These are phyloP conservation scores for baker's yeast (Saccharomyces cerevisiae) DNA, from an alignment of 805 yeast species.

Conservation along the genomic window DNA sequence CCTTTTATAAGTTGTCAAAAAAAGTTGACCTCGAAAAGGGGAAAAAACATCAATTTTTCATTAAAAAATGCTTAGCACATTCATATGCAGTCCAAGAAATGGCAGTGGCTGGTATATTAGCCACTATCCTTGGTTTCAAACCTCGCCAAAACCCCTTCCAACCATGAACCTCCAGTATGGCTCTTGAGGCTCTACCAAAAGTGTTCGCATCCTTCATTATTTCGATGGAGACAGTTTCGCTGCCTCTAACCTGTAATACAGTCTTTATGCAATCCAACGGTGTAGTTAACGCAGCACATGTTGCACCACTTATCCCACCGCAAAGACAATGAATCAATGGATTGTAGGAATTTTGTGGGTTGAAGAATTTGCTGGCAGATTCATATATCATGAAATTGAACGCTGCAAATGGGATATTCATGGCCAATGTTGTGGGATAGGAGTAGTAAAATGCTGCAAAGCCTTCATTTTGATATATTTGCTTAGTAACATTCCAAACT, in stretches of 20 bases:
- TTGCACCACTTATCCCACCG: conserved; percentile 91
- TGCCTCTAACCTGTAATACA: conserved; percentile 72
- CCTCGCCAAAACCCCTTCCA: conserved; percentile 71
- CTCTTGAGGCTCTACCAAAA: conserved; percentile 59
- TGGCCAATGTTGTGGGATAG: conserved; percentile 85
- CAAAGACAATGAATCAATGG: conserved; percentile 87
- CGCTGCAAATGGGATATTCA: conserved; percentile 93
- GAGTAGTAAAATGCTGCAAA: conserved; percentile 79
- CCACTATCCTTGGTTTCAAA: conserved; percentile 79
- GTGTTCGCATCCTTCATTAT: conserved; percentile 48
- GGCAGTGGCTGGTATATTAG: conserved; percentile 93
- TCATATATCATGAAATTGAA: conserved; percentile 90
- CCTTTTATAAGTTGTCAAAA: neutral
- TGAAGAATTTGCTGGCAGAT: conserved; percentile 63
- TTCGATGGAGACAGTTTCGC: conserved; percentile 34
- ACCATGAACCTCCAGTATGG: conserved; percentile 55
- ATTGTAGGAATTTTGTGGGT: conserved; percentile 72
- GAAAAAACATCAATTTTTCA: neutral
- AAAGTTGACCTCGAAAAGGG: neutral
- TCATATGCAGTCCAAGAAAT: conserved; percentile 97
- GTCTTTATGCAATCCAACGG: conserved; percentile 94
- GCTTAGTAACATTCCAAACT: conserved; percentile 25
- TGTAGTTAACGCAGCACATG: conserved; percentile 90
- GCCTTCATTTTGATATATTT: conserved; percentile 56
- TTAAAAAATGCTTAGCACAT: conserved; percentile 64